Evolutionary conservation across 1,139 yeast species (phyloP), one percentile per base, ranked within the genome.

Genomic region (Lodderomyces metapsilosis): DNA sequence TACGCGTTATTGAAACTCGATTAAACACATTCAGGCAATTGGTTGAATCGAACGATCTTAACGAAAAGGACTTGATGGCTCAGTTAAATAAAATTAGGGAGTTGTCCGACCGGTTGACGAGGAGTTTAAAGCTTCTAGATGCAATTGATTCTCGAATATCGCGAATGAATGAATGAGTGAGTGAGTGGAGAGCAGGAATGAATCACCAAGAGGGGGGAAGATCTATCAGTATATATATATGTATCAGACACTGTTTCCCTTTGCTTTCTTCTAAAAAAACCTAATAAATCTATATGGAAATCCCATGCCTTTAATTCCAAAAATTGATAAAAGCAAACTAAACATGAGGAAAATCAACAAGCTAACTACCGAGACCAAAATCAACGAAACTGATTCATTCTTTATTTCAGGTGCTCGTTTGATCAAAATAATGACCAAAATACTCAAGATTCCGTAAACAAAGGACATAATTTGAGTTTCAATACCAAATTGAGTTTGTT

Each of bases 381-480:
- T 42, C 27, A 80, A 58, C 42, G 68, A 71, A 11, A 72, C 68
- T 36, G 71, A 63, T 3, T 69, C 57, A 43, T 69, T 64, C 38
- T 64, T 60, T 39, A 82, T 53, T 11, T 58, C 60, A 7, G 84
- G 81, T 2, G 73, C 68, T 45, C 68, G 74, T 41, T 73, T 72
- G 37, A 78, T 58, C 53, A 84, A 65, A 2, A 71, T 56, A 31
- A 84, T 65, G 20, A 79, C 61, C 31, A 72, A 54, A 39, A 78
- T 59, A 35, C 82, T 74, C 49, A 84, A 64, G 3, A 71, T 49
- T 2, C 84, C 88, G 57, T 85, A 87, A 8, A 84, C 45, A 36
- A 84, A 72, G 4, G 84, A 74, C 39, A 87, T 62, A 30, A 85
- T 74, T 60, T 87, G 95, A n/a, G 94, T 84, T 62, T 88, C 96